A percentile compares a stretch with the other conserved stretches of the same genome.
Conservation (phyloP, 2,329 filamentous ascomycete species). For the Echinosphaeria canescens region DNA sequence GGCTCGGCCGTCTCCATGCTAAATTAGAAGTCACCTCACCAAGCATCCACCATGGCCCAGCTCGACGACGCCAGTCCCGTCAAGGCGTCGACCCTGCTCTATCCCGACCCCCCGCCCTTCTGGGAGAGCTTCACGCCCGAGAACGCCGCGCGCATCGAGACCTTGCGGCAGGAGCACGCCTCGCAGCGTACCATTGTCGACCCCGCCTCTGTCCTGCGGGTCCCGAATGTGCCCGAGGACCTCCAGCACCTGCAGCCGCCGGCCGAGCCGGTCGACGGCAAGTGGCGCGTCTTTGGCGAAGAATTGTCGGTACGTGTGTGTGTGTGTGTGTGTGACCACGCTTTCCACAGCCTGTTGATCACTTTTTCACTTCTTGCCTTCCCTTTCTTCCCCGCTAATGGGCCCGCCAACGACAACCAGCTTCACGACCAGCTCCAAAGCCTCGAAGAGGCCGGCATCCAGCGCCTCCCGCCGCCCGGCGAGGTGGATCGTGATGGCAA, state of each 20-base stretch:
- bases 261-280: constrained; percentile 44
- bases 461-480: constrained; percentile 29
- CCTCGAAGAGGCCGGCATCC: constrained; percentile 48
- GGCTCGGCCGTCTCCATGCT: no score
- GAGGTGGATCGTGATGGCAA: constrained; percentile 24
- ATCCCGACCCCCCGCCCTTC: constrained; percentile 75
- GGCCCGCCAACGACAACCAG: no score
- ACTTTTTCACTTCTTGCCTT: no score
- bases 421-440: constrained; percentile 39
- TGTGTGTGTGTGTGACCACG: no score
- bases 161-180: constrained; percentile 17
- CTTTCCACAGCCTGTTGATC: no score
- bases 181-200: constrained; percentile 9
- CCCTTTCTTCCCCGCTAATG: no score
- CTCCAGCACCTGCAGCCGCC: constrained; percentile 67
- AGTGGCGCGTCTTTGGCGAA: constrained; percentile 56
- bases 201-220: constrained; percentile 9
- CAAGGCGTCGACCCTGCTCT: constrained; percentile 36
- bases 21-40: no score
- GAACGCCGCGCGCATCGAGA: constrained; percentile 37
- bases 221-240: constrained; percentile 39
- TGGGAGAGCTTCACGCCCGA: constrained; percentile 71
- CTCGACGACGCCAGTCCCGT: constrained; percentile 20
- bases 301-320: constrained; percentile 30
- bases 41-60: constrained; percentile 30